Evolutionary conservation across 2,329 filamentous ascomycete genomes (phyloP).

Genomic region (Trichothecium roseum): DNA sequence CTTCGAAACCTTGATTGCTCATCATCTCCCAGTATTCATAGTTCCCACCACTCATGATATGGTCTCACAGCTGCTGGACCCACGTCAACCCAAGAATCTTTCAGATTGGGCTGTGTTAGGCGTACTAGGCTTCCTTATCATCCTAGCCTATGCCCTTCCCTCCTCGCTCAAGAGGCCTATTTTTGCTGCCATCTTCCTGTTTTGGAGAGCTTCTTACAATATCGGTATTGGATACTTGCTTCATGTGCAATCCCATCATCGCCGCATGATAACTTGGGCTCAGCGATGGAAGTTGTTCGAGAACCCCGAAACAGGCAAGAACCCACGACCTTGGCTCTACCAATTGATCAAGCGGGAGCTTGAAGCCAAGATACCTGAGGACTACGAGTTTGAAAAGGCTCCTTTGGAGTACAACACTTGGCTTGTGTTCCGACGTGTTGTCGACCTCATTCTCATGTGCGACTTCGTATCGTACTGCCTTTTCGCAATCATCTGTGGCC

Average conservation of each 20-base stretch:
- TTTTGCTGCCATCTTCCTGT: constrained; percentile 76
- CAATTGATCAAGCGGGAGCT: constrained; percentile 77
- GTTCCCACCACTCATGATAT: constrained; percentile 97
- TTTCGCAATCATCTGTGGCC: constrained; percentile 82
- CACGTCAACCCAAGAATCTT: constrained; percentile 88
- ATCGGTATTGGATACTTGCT: constrained; percentile 85
- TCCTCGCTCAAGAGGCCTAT: constrained; percentile 57
- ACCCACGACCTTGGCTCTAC: constrained; percentile 76
- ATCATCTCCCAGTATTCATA: constrained; percentile 61
- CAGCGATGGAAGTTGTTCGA: constrained; percentile 80
- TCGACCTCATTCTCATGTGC: constrained; percentile 97
- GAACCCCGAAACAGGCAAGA: constrained; percentile 66
- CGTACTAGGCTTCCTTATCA: constrained; percentile 66
- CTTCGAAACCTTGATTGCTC: not conserved
- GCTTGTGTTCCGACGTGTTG: constrained; percentile 89
- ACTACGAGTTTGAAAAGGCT: constrained; percentile 88
- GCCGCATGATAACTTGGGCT: constrained; percentile 78
- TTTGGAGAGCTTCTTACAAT: constrained; percentile 91
- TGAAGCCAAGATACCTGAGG: constrained; percentile 85
- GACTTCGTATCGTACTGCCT: constrained; percentile 96
- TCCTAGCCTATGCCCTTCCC: constrained; percentile 65
- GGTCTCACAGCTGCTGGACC: constrained; percentile 94
- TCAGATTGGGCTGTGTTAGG: constrained; percentile 73
- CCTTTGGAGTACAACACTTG: constrained; percentile 99
- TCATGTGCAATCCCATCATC: constrained; percentile 81